Conservation (phyloP, 2,329 filamentous ascomycete species). For the Hymenoscyphus occultus region DNA sequence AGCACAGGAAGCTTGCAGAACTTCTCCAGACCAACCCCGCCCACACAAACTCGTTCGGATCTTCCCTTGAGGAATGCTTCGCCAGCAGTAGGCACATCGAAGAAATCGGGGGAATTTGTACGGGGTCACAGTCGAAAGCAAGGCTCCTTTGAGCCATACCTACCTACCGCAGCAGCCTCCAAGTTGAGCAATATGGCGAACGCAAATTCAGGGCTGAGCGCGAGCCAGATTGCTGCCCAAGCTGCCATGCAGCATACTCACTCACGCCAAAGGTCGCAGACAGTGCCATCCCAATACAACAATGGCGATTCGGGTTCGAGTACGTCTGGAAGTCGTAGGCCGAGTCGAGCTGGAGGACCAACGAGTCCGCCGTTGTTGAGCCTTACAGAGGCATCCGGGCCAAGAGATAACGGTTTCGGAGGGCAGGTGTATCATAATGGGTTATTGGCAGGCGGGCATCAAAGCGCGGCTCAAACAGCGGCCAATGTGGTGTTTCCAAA, state of each 20-base stretch:
- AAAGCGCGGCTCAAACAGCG: conserved; percentile 65
- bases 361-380: conserved; percentile 61
- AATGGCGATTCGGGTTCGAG: conserved; percentile 24
- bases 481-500: conserved; percentile 70
- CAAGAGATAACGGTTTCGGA: conserved; percentile 54
- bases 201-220: conserved; percentile 45
- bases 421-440: conserved; percentile 56
- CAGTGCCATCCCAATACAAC: conserved; percentile 54
- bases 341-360: conserved; percentile 43
- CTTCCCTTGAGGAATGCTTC: conserved; percentile 38
- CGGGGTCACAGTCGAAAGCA: conserved; percentile 65
- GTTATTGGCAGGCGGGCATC: conserved; percentile 53
- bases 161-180: conserved; percentile 54
- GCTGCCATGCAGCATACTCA: conserved; percentile 64
- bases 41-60: conserved; percentile 23
- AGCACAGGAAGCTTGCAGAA: conserved; percentile 49
- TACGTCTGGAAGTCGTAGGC: conserved; percentile 26
- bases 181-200: conserved; percentile 36
- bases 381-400: conserved; percentile 62
- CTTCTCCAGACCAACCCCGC: conserved; percentile 53
- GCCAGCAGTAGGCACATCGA: conserved; percentile 43
- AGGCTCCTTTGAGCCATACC: conserved; percentile 71
- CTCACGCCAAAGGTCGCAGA: conserved; percentile 68
- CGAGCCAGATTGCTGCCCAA: conserved; percentile 79
- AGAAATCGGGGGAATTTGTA: conserved; percentile 33